Conservation (phyloP, 805 yeast genomes). For the Myxozyma sirexii region DNA sequence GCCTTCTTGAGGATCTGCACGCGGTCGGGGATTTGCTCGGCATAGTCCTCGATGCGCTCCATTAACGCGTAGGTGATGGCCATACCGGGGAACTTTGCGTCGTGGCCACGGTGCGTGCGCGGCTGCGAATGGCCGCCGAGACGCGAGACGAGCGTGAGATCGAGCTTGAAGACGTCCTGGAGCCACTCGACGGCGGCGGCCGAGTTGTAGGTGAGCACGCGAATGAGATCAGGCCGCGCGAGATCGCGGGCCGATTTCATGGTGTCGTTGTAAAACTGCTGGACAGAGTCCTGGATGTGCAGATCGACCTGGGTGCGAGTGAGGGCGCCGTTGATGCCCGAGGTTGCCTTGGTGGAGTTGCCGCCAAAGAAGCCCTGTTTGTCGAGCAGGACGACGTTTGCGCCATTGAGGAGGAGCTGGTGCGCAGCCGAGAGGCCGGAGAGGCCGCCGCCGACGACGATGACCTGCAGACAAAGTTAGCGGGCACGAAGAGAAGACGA, state of each 20-base stretch:
- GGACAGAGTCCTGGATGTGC: conserved; percentile 58
- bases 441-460: conserved; percentile 66
- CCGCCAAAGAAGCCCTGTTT: conserved; percentile 66
- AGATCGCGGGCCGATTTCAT: conserved; percentile 63
- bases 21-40: conserved; percentile 50
- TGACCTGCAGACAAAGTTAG: conserved; percentile 37
- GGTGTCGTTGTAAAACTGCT: conserved; percentile 66
- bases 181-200: conserved; percentile 75
- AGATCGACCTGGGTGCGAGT: conserved; percentile 61
- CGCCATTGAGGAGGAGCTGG: conserved; percentile 56
- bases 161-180: conserved; percentile 61
- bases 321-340: conserved; percentile 72
- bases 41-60: conserved; percentile 53
- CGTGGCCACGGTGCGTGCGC: conserved; percentile 79
- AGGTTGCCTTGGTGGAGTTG: conserved; percentile 67
- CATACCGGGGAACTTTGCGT: conserved; percentile 65
- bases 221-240: conserved; percentile 61
- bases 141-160: conserved; percentile 68
- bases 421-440: conserved; percentile 68
- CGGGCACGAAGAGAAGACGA: background rate
- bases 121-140: conserved; percentile 82
- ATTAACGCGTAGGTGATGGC: conserved; percentile 60
- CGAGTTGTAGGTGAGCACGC: conserved; percentile 62
- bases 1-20: conserved; percentile 47
- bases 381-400: conserved; percentile 57